phyloP scores from a whole-genome alignment of 176 grass and related monocot species.

The Hsuehochloa calcarea region DNA sequence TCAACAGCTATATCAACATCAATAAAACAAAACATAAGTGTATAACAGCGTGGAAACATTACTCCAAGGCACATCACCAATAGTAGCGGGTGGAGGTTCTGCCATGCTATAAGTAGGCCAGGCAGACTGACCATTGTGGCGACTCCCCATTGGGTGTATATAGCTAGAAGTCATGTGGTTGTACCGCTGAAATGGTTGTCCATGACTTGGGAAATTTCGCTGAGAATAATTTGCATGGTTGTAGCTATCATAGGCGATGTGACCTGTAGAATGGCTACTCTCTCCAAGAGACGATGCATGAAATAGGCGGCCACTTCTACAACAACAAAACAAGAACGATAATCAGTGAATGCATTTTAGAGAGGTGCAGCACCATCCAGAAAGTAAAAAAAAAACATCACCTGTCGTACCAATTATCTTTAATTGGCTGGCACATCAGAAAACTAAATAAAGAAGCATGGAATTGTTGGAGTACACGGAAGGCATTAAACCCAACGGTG shows the following conservation, averaged over 20 bases:
- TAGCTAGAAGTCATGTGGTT: slow-evolving; percentile 54
- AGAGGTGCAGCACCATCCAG: neutral
- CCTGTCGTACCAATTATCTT: neutral
- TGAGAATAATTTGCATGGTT: slow-evolving; percentile 46
- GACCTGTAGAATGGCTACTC: slow-evolving; percentile 39
- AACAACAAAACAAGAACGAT: slow-evolving; percentile 31
- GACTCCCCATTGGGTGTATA: slow-evolving; percentile 41
- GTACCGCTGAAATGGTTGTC: slow-evolving; percentile 64
- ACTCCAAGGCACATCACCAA: slow-evolving; percentile 73
- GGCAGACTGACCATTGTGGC: slow-evolving; percentile 50
- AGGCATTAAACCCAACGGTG: neutral
- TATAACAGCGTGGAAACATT: slow-evolving; percentile 37
- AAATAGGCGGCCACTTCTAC: slow-evolving; percentile 42
- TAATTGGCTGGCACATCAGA: neutral
- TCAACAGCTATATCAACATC: neutral
- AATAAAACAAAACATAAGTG: slow-evolving; percentile 18
- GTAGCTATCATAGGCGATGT: slow-evolving; percentile 34
- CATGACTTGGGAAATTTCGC: slow-evolving; percentile 42
- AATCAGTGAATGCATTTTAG: slow-evolving; percentile 22
- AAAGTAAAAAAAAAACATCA: neutral
- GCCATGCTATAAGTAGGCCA: slow-evolving; percentile 55
- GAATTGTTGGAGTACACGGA: neutral
- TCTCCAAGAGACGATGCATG: slow-evolving; percentile 49
- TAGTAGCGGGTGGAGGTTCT: slow-evolving; percentile 51
- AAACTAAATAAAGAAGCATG: slow-evolving; percentile 1